Base-by-base conservation (phyloP, 2,329 filamentous ascomycete genomes). In the Aspergillus felis region DNA sequence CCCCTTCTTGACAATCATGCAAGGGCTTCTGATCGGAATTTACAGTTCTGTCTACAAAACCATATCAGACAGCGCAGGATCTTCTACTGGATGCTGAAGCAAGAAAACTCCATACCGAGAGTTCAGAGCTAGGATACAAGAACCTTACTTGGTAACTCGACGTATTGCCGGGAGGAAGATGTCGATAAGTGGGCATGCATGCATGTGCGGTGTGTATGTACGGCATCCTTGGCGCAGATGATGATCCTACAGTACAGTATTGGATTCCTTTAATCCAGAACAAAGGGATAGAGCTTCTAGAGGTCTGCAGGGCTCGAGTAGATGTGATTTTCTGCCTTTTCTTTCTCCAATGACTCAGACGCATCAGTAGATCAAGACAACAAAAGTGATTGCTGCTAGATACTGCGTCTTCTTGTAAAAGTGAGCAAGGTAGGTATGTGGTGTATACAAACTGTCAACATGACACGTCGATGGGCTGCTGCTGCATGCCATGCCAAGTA, bases 391-490 rank as follows among this genome's bases (percentile, higher is more conserved):
- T 38, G 20, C 22, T 14, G 24, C 20, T 22, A 6, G 10, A 10
- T 17, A n/a, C 25, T n/a, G 22, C 6, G n/a, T 5, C 10, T 53
- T 28, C 7, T 17, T 29, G 29, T 44, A 29, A 47, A 44, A 44
- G 9, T 25, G 25, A 20, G 48, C 3, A 25, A 28, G 38, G 48
- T 5, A 25, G 28, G 28, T 22, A 27, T 29, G n/a, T 55, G 53
- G 17, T 8, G 38, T 27, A 55, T 22, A 49, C n/a, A 25, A 47
- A 49, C 41, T 56, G 29, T 32, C 49, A 38, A 32, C 53, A 55
- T 55, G 56, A 58, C 56, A 58, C 56, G 56, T 58, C 53, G 56
- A 47, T 47, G 44, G 20, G 42, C 42, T 29, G 29, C 32, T 50
- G 47, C 53, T 52, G 35, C 29, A 51, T 57, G 55, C 44, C 50